Evolutionary conservation across 2,329 filamentous ascomycete genomes (phyloP).

Genomic region (Berkeleyomyces basicola): DNA sequence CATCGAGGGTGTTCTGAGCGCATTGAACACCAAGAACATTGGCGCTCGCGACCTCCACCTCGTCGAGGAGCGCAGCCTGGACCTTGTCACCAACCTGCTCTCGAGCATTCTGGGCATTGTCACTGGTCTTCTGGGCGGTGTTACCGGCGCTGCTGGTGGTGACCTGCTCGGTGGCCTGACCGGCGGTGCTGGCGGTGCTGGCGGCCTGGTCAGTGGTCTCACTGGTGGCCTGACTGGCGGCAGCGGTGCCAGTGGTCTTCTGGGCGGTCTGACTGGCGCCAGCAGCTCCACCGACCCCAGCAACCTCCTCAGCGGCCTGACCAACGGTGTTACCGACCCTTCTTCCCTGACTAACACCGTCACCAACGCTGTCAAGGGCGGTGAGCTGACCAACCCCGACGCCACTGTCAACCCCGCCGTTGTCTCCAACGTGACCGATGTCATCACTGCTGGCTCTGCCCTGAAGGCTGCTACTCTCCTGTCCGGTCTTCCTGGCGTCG

Average conservation of each 20-base stretch:
- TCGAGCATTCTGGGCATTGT: neutral
- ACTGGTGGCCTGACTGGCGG: neutral
- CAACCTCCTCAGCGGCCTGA: neutral
- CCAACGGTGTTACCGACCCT: neutral
- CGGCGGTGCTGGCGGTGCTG: neutral
- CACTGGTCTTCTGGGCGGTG: neutral
- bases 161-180: neutral
- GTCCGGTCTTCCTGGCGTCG: neutral
- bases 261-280: neutral
- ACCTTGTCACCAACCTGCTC: conserved; percentile 4
- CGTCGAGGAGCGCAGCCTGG: neutral
- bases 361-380: neutral
- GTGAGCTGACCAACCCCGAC: neutral
- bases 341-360: neutral
- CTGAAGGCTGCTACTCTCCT: neutral
- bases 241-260: neutral
- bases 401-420: neutral
- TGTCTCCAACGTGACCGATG: neutral
- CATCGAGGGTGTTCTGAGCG: conserved; percentile 7
- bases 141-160: neutral
- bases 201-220: neutral
- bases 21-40: neutral
- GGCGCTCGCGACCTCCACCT: neutral
- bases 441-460: neutral
- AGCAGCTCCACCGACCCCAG: neutral